Evolutionary conservation across 139 green algal species (phyloP), one percentile per base, ranked within the genome.

Genomic region (Volvox reticuliferus): DNA sequence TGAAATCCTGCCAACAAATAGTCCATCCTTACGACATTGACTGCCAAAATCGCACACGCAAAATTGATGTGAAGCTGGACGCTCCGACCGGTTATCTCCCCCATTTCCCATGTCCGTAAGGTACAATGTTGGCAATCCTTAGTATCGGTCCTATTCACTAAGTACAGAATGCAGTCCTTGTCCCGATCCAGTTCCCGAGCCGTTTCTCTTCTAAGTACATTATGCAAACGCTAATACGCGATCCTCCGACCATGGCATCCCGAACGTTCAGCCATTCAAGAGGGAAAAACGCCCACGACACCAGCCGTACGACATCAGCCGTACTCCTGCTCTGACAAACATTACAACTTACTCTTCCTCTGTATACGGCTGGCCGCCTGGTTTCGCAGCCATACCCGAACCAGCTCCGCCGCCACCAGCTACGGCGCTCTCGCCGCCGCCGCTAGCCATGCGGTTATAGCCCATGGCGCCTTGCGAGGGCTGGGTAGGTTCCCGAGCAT

Each of bases 311-410:
- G 21, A 67, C 78, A 68, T 12, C 37, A 68, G 78, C 78, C 75
- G 24, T 68, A 84, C 36, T 84, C 78, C 78, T 84, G 79, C 37
- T 68, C 36, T 65, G 62, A 22, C 67, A 44, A 24, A 35, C 26
- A 67, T 12, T 22, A 30, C 16, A n/a, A 91, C 87, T 91, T 91
- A 91, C 87, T 91, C 87, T 86, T 85, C 76, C 87, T 91, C 87
- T 21, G 61, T 86, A 79, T 91, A 91, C 24, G 87, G 87, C 87
- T 91, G 76, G 76, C 76, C 87, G 76, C 61, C 75, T 17, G 76
- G 26, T 26, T 91, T 91, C 24, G 87, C 77, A 17, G 50, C 55
- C 87, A 78, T 78, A 91, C 76, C 87, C 76, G 76, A 69, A 79
- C 76, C 76, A 33, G 75, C 86, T 63, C 86, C 33, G 1, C 32